A percentile compares a stretch with the other conserved stretches of the same genome.
These are phyloP conservation scores for Cercospora zeae-maydis DNA, from an alignment of 2,329 filamentous ascomycete genomes.

Conservation along the genomic window DNA sequence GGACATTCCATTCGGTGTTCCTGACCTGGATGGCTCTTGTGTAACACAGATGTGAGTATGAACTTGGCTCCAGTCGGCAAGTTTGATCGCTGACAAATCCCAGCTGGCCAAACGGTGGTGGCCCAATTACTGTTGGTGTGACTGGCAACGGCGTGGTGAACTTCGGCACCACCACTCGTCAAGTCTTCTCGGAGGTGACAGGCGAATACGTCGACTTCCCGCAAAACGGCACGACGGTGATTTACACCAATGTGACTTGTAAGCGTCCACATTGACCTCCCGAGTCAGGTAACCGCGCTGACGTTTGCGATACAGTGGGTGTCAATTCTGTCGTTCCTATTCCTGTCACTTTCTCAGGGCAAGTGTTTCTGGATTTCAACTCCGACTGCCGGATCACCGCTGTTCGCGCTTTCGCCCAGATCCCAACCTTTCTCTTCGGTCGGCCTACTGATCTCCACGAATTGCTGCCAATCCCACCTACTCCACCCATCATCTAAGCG, in stretches of 20 bases:
- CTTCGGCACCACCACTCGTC: slow-evolving; percentile 12
- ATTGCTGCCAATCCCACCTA: slow-evolving; percentile 7
- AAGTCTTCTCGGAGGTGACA: slow-evolving; percentile 20
- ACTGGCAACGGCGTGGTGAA: slow-evolving; percentile 1
- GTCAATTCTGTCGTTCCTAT: slow-evolving; percentile 6
- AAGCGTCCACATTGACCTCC: background rate
- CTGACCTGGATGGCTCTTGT: slow-evolving; percentile 11
- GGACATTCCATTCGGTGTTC: slow-evolving; percentile 12
- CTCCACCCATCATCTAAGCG: slow-evolving; percentile 6
- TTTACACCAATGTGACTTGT: slow-evolving; percentile 19
- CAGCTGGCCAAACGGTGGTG: slow-evolving; percentile 12
- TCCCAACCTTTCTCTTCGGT: slow-evolving; percentile 16
- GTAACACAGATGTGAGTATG: slow-evolving; percentile 8
- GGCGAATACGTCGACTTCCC: slow-evolving; percentile 16
- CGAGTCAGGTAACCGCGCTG: background rate
- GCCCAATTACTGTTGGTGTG: slow-evolving; percentile 10
- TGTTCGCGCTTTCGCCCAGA: slow-evolving; percentile 14
- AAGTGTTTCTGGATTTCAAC: slow-evolving; percentile 18
- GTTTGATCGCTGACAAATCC: background rate
- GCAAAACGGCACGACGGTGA: slow-evolving; percentile 17
- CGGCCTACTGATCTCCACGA: slow-evolving; percentile 10
- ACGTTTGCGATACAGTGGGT: background rate
- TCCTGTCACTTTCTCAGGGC: slow-evolving; percentile 15
- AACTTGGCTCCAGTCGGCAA: background rate
- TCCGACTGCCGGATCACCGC: slow-evolving; percentile 15